A percentile compares a stretch with the other conserved stretches of the same genome.
Evolutionary conservation across 2,329 filamentous ascomycete genomes (phyloP).

Genomic region (Laburnicola sp.): DNA sequence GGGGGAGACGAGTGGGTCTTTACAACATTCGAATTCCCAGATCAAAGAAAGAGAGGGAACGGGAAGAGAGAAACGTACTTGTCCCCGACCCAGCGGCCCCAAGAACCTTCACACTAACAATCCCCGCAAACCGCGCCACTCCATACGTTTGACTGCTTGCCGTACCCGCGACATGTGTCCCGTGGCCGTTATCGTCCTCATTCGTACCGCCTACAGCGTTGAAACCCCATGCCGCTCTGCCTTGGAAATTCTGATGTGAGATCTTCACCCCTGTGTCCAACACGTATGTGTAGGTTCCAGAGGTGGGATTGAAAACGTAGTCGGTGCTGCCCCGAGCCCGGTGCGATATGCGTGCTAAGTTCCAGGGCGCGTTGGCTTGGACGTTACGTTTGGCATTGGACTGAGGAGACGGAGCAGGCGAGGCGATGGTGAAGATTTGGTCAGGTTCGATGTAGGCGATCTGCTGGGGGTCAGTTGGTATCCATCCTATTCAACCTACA

Average conservation of each 20-base stretch:
- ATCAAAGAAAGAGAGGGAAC: no score
- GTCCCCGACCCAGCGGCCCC: constrained; percentile 10
- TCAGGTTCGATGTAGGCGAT: constrained; percentile 94
- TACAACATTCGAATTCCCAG: no score
- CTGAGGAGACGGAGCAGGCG: constrained; percentile 21
- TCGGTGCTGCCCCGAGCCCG: constrained; percentile 79
- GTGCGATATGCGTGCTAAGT: constrained; percentile 93
- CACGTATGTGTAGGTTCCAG: constrained; percentile 92
- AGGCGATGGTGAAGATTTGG: constrained; percentile 80
- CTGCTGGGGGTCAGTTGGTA: constrained; percentile 59
- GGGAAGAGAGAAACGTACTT: constrained; percentile 6
- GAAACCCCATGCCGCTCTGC: constrained; percentile 90
- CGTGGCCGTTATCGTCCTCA: constrained; percentile 96
- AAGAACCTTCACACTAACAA: constrained; percentile 96
- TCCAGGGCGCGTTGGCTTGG: constrained; percentile 92
- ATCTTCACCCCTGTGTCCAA: constrained; percentile 94
- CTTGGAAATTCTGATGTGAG: constrained; percentile 92
- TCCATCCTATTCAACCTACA: no score
- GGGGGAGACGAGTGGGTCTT: no score
- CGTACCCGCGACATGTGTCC: constrained; percentile 96
- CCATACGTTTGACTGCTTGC: constrained; percentile 96
- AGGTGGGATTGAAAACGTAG: constrained; percentile 92
- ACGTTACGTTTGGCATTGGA: constrained; percentile 50
- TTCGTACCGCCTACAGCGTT: constrained; percentile 81
- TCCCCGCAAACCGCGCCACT: constrained; percentile 93